These are phyloP conservation scores for Blastobotrys attinorum DNA, from an alignment of 805 yeast genomes.

Conservation along the genomic window DNA sequence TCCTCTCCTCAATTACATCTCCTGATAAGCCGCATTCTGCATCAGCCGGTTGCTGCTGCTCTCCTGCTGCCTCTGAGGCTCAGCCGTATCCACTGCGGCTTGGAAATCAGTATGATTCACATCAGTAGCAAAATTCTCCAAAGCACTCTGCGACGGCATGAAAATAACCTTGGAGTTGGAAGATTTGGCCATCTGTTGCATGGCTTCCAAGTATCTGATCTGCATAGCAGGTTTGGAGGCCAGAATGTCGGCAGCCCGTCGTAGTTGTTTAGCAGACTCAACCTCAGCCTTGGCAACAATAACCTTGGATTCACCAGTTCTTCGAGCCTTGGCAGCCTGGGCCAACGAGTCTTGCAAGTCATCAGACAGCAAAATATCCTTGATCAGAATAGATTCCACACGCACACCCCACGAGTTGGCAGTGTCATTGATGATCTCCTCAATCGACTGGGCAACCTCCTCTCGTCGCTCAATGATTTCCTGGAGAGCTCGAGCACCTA, in stretches of 20 bases:
- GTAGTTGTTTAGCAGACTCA: constrained; percentile 66
- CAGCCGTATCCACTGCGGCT: constrained; percentile 3
- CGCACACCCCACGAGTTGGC: constrained; percentile 66
- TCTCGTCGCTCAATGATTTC: constrained; percentile 69
- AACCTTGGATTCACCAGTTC: constrained; percentile 70
- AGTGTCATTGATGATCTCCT: constrained; percentile 50
- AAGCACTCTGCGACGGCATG: constrained; percentile 49
- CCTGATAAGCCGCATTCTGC: constrained; percentile 5
- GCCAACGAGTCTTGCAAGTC: constrained; percentile 54
- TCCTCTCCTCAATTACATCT: no score
- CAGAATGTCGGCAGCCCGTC: constrained; percentile 69
- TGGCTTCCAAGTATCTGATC: constrained; percentile 70
- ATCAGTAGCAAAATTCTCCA: constrained; percentile 26
- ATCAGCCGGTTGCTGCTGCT: no score
- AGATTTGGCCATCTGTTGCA: constrained; percentile 60
- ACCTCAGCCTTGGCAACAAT: constrained; percentile 71
- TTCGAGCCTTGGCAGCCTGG: constrained; percentile 66
- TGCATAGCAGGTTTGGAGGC: constrained; percentile 74
- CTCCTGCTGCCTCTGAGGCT: no score
- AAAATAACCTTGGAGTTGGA: constrained; percentile 63
- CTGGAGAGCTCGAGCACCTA: constrained; percentile 57
- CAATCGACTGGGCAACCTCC: constrained; percentile 59
- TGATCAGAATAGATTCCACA: constrained; percentile 59
- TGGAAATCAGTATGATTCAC: constrained; percentile 2
- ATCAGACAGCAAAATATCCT: constrained; percentile 50